Evolutionary conservation across 2,329 filamentous ascomycete genomes (phyloP).

Genomic region (Pseudofabraea citricarpa): DNA sequence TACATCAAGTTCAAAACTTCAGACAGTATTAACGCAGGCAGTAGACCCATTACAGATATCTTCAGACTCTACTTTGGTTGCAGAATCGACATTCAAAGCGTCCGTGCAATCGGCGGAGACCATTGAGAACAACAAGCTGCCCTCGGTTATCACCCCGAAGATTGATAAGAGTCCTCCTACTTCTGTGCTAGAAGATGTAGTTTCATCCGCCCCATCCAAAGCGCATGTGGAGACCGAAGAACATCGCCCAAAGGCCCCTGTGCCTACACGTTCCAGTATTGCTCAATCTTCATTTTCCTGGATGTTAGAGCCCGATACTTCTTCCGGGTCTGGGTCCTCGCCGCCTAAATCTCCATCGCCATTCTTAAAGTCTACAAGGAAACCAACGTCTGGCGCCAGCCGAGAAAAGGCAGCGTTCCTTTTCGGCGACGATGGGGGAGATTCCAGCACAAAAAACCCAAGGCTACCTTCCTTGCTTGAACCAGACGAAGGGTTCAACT

Average conservation of each 20-base stretch:
- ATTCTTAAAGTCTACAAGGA: constrained; percentile 22
- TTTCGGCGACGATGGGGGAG: constrained; percentile 26
- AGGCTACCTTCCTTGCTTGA: constrained; percentile 14
- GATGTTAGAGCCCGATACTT: constrained; percentile 58
- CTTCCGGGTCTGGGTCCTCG: constrained; percentile 14
- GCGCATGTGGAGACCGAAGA: not conserved
- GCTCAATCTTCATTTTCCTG: constrained; percentile 74
- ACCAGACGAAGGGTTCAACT: constrained; percentile 22
- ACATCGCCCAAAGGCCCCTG: constrained; percentile 34
- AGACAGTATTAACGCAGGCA: not conserved
- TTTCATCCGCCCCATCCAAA: not conserved
- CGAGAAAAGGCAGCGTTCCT: constrained; percentile 29
- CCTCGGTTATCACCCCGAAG: not conserved
- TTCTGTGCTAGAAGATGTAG: not conserved
- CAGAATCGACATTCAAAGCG: not conserved
- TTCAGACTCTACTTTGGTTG: not conserved
- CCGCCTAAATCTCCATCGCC: constrained; percentile 23
- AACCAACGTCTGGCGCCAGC: constrained; percentile 17
- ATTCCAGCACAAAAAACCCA: constrained; percentile 10
- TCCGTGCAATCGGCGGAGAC: not conserved
- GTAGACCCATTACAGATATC: not conserved
- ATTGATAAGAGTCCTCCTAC: not conserved
- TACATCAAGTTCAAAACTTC: not conserved
- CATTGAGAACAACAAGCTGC: not conserved
- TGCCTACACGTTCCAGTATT: constrained; percentile 59